phyloP scores from a whole-genome alignment of 1,284 basidiomycete species.

The Flammula alnicola region DNA sequence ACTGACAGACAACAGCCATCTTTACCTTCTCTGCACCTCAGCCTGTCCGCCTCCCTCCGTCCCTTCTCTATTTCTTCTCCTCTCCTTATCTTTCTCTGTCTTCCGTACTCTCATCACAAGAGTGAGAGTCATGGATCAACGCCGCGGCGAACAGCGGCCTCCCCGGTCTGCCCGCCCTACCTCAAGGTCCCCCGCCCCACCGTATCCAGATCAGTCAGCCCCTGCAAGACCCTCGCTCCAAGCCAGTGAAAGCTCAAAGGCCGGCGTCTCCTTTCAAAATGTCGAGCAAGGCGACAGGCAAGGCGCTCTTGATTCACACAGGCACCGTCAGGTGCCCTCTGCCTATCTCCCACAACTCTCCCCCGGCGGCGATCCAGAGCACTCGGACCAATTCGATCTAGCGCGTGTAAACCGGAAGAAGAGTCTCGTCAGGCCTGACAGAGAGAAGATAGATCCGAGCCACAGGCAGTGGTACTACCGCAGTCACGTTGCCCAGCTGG shows the following conservation, averaged over 20 bases:
- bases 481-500: conserved; percentile 84
- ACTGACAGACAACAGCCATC: conserved; percentile 25
- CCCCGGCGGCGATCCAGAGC: conserved; percentile 51
- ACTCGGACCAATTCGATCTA: conserved; percentile 45
- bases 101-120: conserved; percentile 9
- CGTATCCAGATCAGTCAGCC: conserved; percentile 29
- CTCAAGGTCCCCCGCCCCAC: conserved; percentile 26
- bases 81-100: conserved; percentile 9
- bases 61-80: conserved; percentile 13
- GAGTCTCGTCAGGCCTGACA: conserved; percentile 91
- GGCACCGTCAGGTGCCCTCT: conserved; percentile 52
- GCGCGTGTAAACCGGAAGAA: conserved; percentile 79
- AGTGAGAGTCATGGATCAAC: conserved; percentile 45
- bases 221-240: conserved; percentile 37
- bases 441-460: conserved; percentile 95
- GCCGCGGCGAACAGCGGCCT: conserved; percentile 47
- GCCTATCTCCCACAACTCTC: conserved; percentile 60
- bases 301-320: conserved; percentile 54
- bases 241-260: conserved; percentile 39
- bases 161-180: conserved; percentile 49
- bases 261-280: conserved; percentile 69
- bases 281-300: conserved; percentile 69
- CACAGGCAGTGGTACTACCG: conserved; percentile 97
- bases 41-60: conserved; percentile 25
- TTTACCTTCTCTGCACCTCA: conserved; percentile 18